Base-by-base conservation (phyloP, 2,329 filamentous ascomycete species). In the Colletotrichum plurivorum region DNA sequence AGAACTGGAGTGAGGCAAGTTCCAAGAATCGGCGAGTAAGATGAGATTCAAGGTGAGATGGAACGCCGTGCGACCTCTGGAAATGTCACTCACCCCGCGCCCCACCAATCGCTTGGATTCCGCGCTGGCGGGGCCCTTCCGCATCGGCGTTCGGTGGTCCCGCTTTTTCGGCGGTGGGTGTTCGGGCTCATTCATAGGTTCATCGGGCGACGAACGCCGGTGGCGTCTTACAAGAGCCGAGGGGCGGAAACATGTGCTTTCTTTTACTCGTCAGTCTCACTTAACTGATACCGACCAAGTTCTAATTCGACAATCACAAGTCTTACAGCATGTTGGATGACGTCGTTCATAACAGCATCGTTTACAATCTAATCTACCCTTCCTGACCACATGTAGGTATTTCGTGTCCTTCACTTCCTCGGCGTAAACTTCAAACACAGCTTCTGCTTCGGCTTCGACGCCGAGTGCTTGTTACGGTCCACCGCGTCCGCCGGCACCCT, bases 381-480 rank as follows among this genome's bases (percentile, higher is more conserved):
- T 7, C 16, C 1, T 13, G 10, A 31, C 41, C 41, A 55, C n/a
- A 5, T 25, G 22, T 25, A 25, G 22, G 22, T 4, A 16, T 2
- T 7, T 10, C 31, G 7, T 25, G 31, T 63, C 31, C 39, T 27
- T 55, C 49, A 67, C 15, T 43, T 52, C 51, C 73, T 61, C 13
- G 63, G 59, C 12, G 63, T 76, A 49, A 83, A 82, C 62, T 79
- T 81, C 7, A 86, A 58, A 27, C 76, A 78, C 7, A 79, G 71
- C 2, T 73, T 73, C 27, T 74, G 64, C 16, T 74, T 74, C 0
- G 83, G 83, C 73, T 83, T 84, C 20, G 75, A 71, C 7, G 83
- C 81, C 0, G 80, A 76, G 64, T 80, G 76, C 1, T 72, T 71
- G 66, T 84, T 84, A 10, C 75, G 69, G 64, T 85, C 75, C 1